These are phyloP conservation scores for Verbena officinalis DNA, from an alignment of 257 asterid genomes.

Conservation along the genomic window DNA sequence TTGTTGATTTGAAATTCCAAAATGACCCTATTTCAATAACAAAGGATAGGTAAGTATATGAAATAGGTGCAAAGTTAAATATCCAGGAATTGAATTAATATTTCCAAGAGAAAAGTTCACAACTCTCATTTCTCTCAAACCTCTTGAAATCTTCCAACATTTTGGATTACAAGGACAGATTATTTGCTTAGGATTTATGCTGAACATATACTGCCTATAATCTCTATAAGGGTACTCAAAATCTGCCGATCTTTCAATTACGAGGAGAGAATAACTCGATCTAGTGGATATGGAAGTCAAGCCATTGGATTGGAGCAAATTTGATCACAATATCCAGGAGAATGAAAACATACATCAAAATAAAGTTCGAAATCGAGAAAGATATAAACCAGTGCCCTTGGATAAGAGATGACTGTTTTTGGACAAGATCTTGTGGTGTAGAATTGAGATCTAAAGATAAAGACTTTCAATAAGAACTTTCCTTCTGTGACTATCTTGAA, in stretches of 20 bases:
- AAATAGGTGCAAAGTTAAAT: background rate
- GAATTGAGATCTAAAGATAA: slow-evolving; percentile 4
- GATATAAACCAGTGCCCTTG: background rate
- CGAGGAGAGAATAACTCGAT: background rate
- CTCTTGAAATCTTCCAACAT: background rate
- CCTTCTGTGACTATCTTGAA: too few relatives aligned
- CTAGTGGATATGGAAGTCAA: slow-evolving; percentile 1
- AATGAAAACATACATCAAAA: background rate
- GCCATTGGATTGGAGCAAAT: background rate
- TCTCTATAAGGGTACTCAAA: background rate
- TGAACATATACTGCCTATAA: background rate
- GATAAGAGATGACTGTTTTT: slow-evolving; percentile 7
- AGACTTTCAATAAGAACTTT: background rate
- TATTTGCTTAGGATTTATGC: background rate
- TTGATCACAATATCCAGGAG: slow-evolving; percentile 5
- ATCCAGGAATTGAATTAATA: background rate
- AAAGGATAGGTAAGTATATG: slow-evolving; percentile 1
- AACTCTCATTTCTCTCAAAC: background rate
- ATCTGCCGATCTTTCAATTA: background rate
- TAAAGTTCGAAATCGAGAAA: background rate
- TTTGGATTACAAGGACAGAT: background rate
- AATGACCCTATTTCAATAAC: slow-evolving; percentile 44
- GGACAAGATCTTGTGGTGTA: background rate
- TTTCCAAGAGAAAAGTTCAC: background rate
- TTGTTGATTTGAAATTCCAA: slow-evolving; percentile 65